Percentiles rank a stretch among this genome's conserved stretches.
These are phyloP conservation scores for Coffea humblotiana DNA, from an alignment of 305 asterid species.

Conservation along the genomic window DNA sequence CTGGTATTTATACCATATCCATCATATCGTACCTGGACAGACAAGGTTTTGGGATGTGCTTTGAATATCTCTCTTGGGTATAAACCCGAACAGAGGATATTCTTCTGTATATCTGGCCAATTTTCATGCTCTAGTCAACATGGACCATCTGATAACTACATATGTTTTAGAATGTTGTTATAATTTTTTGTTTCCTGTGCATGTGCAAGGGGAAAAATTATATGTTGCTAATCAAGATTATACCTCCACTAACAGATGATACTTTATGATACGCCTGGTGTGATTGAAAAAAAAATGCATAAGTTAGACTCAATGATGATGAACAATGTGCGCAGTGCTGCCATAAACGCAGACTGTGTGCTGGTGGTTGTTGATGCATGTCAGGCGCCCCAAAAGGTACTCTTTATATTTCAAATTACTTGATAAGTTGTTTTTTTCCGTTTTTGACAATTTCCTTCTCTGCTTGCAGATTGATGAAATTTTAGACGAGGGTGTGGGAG, in stretches of 20 bases:
- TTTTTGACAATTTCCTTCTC: constrained; percentile 13
- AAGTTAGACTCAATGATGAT: constrained; percentile 97
- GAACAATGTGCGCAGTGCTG: constrained; percentile 92
- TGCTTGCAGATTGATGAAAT: constrained; percentile 73
- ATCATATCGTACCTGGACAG: background rate
- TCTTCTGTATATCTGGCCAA: background rate
- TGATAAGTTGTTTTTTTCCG: background rate
- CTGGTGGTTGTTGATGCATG: constrained; percentile 89
- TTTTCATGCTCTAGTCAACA: background rate
- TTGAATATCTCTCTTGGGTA: background rate
- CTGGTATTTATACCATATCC: background rate
- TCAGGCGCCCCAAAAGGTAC: constrained; percentile 80
- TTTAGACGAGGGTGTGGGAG: constrained; percentile 75
- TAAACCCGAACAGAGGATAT: background rate
- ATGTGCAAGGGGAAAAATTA: background rate
- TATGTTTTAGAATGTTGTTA: background rate
- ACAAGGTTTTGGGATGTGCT: background rate
- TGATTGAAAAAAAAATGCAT: constrained; percentile 96
- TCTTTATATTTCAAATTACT: background rate
- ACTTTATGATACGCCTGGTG: constrained; percentile 97
- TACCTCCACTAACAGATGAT: constrained; percentile 63
- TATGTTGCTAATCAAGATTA: background rate
- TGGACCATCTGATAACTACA: background rate
- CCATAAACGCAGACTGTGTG: constrained; percentile 89
- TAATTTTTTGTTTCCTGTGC: background rate